Evolutionary conservation across 805 yeast genomes (phyloP), one percentile per base, ranked within the genome.

Genomic region (Saccharomycopsis amapae): DNA sequence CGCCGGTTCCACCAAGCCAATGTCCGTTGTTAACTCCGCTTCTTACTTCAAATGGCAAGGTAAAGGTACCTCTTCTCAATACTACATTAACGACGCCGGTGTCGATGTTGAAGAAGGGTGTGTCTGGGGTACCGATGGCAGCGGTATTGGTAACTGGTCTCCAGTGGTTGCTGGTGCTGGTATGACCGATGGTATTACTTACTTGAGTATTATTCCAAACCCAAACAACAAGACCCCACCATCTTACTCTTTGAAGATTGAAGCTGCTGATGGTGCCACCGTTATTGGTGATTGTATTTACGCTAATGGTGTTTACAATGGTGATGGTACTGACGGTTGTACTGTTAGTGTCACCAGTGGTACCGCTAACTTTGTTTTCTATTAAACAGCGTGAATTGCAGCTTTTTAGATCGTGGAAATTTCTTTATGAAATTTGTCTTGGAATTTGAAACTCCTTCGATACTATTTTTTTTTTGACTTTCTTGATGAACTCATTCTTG

Each of bases 61-160:
- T 47, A 71, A 74, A 62, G 66, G 71, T 56, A 90, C 98, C 36
- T 87, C 97, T 46, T 82, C 96, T 52, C 98, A 90, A 73, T 93
- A 86, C 78, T 90, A 90, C 69, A 97, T 90, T 54, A 90, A 90
- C 79, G 78, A 90, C 61, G 96, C 96, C 45, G 97, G 97, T 74
- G 87, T 88, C 56, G 74, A 86, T 44, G 73, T 72, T 61, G 83
- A 81, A 64, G 93, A 89, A 53, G 97, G 97, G 58, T 90, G 98
- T 73, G 66, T 84, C 57, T 90, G 98, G 98, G 95, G 97, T 64
- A 63, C 77, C 44, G 58, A 72, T 5, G 86, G 86, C 54, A 73
- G 89, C 32, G 83, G 81, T 58, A 67, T 85, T 55, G 98, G 98
- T 71, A 90, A 90, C 85, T 90, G 96, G 97, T 85, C 87, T 44